Conservation (phyloP, 495 filamentous ascomycete species). For the Rhizodiscina lignyota region DNA sequence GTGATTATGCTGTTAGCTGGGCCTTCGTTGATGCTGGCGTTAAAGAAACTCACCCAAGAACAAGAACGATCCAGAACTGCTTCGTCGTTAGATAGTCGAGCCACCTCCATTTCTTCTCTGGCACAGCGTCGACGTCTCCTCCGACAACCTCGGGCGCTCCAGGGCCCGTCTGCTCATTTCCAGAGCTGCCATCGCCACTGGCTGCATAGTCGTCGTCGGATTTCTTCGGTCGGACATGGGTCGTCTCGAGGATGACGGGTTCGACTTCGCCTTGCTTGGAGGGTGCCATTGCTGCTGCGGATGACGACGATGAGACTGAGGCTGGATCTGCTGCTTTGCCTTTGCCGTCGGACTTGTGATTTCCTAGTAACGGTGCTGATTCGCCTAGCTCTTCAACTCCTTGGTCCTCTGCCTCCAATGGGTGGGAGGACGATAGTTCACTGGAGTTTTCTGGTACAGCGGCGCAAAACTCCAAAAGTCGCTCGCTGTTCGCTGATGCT, state of each 20-base stretch:
- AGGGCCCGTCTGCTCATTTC: slow-evolving; percentile 10
- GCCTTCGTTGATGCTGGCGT: slow-evolving; percentile 26
- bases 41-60: slow-evolving; percentile 43
- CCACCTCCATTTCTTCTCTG: slow-evolving; percentile 35
- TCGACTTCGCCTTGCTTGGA: too few relatives aligned
- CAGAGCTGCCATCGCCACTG: slow-evolving; percentile 8
- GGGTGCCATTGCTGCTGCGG: too few relatives aligned
- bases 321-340: too few relatives aligned
- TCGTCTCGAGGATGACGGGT: slow-evolving; percentile 8
- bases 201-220: slow-evolving; percentile 1
- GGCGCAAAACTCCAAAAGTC: too few relatives aligned
- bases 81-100: slow-evolving; percentile 69
- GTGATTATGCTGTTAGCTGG: slow-evolving; percentile 1
- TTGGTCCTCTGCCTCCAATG: too few relatives aligned
- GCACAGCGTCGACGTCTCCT: neutral
- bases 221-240: slow-evolving; percentile 16
- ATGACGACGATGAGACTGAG: too few relatives aligned
- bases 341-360: too few relatives aligned
- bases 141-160: slow-evolving; percentile 13
- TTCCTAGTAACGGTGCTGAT: too few relatives aligned
- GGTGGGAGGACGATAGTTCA: too few relatives aligned
- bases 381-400: too few relatives aligned
- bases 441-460: too few relatives aligned
- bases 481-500: too few relatives aligned
- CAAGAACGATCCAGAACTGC: slow-evolving; percentile 73